Percentiles rank a stretch among this genome's conserved stretches.
Conservation (phyloP, 1,284 basidiomycete species). For the Ganoderma lucidum region DNA sequence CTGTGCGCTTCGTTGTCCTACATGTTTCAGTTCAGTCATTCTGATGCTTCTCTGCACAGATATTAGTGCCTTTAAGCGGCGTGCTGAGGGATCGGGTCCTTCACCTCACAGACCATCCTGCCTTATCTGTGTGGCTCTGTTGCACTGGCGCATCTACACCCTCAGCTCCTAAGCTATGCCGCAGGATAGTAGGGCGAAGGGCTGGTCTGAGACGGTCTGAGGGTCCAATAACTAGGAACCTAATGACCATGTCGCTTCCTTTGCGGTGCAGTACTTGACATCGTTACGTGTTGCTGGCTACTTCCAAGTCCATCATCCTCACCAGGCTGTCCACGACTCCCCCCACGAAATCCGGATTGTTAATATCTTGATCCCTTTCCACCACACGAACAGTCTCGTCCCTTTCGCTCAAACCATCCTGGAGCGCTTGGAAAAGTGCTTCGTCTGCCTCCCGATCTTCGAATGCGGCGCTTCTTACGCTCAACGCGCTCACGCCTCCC, state of each 20-base stretch:
- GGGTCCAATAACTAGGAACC: neutral
- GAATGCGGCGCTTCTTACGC: constrained; percentile 27
- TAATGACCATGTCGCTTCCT: neutral
- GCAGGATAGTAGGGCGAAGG: neutral
- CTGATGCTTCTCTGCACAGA: neutral
- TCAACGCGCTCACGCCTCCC: constrained; percentile 32
- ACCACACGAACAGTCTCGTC: constrained; percentile 21
- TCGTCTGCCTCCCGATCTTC: constrained; percentile 32
- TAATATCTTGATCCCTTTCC: constrained; percentile 31
- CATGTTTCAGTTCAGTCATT: neutral
- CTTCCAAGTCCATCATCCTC: constrained; percentile 27
- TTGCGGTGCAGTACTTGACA: neutral
- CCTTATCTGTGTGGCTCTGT: neutral
- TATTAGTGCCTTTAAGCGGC: neutral
- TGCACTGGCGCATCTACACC: neutral
- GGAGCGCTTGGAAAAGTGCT: constrained; percentile 26
- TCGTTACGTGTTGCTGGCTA: neutral
- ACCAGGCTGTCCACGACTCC: constrained; percentile 30
- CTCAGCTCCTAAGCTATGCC: neutral
- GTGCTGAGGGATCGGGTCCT: neutral
- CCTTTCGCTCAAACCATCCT: constrained; percentile 14
- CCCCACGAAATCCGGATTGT: constrained; percentile 30
- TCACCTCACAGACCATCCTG: neutral
- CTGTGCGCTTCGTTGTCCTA: neutral
- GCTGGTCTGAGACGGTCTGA: neutral